Percentiles rank a stretch among this genome's conserved stretches.
phyloP scores from a whole-genome alignment of 352 stramenopile genomes.

The Pythium rhizo-oryzae region DNA sequence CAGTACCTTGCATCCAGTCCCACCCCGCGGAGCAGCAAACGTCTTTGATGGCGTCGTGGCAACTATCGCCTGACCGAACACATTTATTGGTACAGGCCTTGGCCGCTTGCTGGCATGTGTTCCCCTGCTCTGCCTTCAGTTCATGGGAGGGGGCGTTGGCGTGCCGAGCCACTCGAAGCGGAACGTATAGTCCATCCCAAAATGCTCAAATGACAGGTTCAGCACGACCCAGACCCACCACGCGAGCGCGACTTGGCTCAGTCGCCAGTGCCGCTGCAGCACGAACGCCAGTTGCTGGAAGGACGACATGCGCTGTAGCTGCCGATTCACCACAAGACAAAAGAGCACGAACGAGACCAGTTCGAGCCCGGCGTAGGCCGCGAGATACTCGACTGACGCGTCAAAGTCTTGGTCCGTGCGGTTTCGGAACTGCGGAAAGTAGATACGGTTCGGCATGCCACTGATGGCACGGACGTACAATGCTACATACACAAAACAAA shows the following conservation, averaged over 20 bases:
- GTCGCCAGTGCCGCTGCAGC: neutral
- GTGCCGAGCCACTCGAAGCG: too few relatives aligned
- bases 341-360: neutral
- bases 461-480: neutral
- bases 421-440: neutral
- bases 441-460: neutral
- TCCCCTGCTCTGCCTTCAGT: too few relatives aligned
- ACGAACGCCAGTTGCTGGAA: conserved; percentile 1
- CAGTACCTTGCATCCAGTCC: too few relatives aligned
- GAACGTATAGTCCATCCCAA: neutral
- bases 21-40: too few relatives aligned
- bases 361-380: neutral
- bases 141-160: too few relatives aligned
- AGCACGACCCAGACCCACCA: neutral
- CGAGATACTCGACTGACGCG: neutral
- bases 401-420: neutral
- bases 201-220: neutral
- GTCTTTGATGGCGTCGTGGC: too few relatives aligned
- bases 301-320: neutral
- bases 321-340: neutral
- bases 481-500: neutral
- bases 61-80: too few relatives aligned
- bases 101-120: too few relatives aligned
- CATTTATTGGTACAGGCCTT: too few relatives aligned
- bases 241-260: neutral